Conservation (phyloP, 768 basidiomycete genomes). For the Panellus pusillus region DNA sequence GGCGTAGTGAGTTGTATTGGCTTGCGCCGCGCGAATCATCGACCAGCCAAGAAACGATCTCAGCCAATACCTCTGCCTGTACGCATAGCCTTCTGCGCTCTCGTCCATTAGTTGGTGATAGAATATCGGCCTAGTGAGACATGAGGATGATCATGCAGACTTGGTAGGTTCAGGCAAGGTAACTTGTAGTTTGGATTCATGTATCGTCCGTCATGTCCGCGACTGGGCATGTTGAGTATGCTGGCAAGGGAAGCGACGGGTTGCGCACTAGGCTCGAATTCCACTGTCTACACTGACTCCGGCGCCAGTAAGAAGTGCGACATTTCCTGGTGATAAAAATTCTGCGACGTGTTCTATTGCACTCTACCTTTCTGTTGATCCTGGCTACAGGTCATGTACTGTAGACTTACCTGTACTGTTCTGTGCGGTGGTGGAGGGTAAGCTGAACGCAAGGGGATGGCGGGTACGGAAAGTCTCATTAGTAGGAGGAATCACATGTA, state of each 20-base stretch:
- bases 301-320: conserved; percentile 80
- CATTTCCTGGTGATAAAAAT: conserved; percentile 72
- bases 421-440: conserved; percentile 36
- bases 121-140: conserved; percentile 57
- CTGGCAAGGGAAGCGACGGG: not conserved
- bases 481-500: conserved; percentile 31
- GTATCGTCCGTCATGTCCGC: conserved; percentile 83
- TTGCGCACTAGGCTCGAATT: conserved; percentile 74
- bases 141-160: not conserved
- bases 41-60: conserved; percentile 85
- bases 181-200: conserved; percentile 91
- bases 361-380: conserved; percentile 23
- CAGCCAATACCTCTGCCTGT: conserved; percentile 88
- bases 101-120: conserved; percentile 83
- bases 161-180: not conserved
- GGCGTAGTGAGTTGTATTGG: conserved; percentile 89
- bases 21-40: conserved; percentile 75
- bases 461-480: conserved; percentile 82
- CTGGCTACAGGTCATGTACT: too few species aligned
- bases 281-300: conserved; percentile 96
- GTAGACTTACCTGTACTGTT: conserved; percentile 29
- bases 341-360: conserved; percentile 62
- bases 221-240: conserved; percentile 20
- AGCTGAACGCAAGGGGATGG: conserved; percentile 63
- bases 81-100: conserved; percentile 58